Conservation (phyloP, 257 asterid genomes). For the Penstemon eatonii region DNA sequence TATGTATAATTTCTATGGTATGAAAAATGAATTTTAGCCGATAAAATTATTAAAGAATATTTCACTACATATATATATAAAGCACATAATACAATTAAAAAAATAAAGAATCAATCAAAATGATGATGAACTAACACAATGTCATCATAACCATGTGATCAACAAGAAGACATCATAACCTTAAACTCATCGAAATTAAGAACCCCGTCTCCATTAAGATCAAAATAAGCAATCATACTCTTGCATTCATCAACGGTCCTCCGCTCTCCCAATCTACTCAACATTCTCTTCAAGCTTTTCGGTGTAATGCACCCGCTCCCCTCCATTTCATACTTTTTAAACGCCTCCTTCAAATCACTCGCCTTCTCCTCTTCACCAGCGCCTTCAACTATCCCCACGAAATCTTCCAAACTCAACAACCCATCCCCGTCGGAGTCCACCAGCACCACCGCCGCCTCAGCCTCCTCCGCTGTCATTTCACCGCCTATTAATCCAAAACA, state of each 20-base stretch:
- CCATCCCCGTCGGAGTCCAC: slow-evolving; percentile 64
- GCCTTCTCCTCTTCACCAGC: slow-evolving; percentile 51
- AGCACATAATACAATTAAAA: no score
- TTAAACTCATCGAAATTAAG: slow-evolving; percentile 59
- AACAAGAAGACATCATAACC: slow-evolving; percentile 49
- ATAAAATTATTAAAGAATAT: no score
- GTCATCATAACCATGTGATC: not conserved
- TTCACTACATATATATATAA: no score
- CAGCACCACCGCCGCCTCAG: slow-evolving; percentile 42
- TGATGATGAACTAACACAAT: no score
- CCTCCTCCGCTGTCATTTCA: slow-evolving; percentile 49
- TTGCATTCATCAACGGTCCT: slow-evolving; percentile 47
- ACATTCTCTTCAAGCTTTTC: slow-evolving; percentile 56
- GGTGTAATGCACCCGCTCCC: slow-evolving; percentile 65
- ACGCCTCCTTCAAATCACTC: slow-evolving; percentile 47
- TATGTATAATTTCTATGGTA: no score
- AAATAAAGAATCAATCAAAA: no score
- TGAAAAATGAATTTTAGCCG: no score
- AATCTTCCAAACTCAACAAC: slow-evolving; percentile 50
- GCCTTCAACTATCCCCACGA: slow-evolving; percentile 44
- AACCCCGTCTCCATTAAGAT: slow-evolving; percentile 61
- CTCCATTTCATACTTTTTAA: slow-evolving; percentile 54
- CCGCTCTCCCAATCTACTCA: slow-evolving; percentile 54
- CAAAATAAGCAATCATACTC: slow-evolving; percentile 51
- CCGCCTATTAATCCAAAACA: slow-evolving; percentile 33